These are phyloP conservation scores for Lachancea nothofagi DNA, from an alignment of 805 yeast genomes.

Conservation along the genomic window DNA sequence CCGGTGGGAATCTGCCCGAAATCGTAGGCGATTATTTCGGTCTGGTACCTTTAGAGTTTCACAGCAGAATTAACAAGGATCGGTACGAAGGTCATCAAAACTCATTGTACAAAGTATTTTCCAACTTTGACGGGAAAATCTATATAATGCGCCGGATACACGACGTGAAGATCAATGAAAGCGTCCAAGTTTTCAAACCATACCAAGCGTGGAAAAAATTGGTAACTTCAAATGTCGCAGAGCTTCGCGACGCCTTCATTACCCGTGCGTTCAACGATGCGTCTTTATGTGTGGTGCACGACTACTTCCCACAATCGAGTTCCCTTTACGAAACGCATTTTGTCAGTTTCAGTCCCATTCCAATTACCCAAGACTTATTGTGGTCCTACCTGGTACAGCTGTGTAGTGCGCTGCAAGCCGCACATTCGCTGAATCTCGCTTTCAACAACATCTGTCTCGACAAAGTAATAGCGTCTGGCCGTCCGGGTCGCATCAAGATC, in stretches of 20 bases:
- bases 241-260: slow-evolving; percentile 76
- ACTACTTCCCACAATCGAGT: slow-evolving; percentile 71
- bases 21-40: slow-evolving; percentile 80
- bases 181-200: slow-evolving; percentile 47
- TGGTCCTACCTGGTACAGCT: slow-evolving; percentile 80
- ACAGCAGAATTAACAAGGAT: slow-evolving; percentile 30
- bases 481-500: slow-evolving; percentile 60
- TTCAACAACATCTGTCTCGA: slow-evolving; percentile 57
- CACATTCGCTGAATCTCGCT: slow-evolving; percentile 56
- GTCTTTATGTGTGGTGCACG: slow-evolving; percentile 73
- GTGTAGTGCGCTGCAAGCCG: slow-evolving; percentile 56
- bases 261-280: slow-evolving; percentile 79
- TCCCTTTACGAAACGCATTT: slow-evolving; percentile 69
- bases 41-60: slow-evolving; percentile 68
- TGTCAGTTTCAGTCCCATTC: slow-evolving; percentile 29
- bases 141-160: slow-evolving; percentile 76
- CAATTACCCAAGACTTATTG: slow-evolving; percentile 54
- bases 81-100: slow-evolving; percentile 49
- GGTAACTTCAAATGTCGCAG: slow-evolving; percentile 48
- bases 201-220: slow-evolving; percentile 65
- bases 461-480: slow-evolving; percentile 67
- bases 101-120: slow-evolving; percentile 71
- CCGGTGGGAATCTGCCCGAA: slow-evolving; percentile 51
- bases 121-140: slow-evolving; percentile 69
- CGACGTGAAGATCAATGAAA: slow-evolving; percentile 47